phyloP scores from a whole-genome alignment of 169 alveolate species.

The Cyclospora cayetanensis region DNA sequence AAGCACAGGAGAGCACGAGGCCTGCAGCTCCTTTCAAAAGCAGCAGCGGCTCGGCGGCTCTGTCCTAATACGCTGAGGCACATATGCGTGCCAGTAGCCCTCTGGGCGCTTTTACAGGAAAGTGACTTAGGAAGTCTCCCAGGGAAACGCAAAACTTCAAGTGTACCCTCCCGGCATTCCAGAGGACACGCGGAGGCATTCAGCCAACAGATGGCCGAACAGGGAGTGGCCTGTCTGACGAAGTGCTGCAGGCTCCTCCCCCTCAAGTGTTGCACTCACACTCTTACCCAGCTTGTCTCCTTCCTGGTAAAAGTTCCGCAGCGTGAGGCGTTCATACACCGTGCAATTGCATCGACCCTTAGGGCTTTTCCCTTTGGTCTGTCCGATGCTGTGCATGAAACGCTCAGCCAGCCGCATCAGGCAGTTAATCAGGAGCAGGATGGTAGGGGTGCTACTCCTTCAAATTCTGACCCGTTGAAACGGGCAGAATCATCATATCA shows the following conservation, averaged over 20 bases:
- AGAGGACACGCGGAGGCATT: slow-evolving; percentile 59
- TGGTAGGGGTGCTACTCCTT: too few species aligned
- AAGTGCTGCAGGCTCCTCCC: slow-evolving; percentile 46
- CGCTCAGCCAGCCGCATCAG: background rate
- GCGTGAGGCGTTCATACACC: slow-evolving; percentile 64
- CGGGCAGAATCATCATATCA: background rate
- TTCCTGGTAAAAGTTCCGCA: slow-evolving; percentile 56
- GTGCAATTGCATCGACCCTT: slow-evolving; percentile 52
- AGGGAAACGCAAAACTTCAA: background rate
- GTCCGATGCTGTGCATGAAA: slow-evolving; percentile 12
- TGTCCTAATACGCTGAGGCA: slow-evolving; percentile 49
- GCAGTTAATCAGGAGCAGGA: background rate
- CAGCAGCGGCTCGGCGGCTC: slow-evolving; percentile 21
- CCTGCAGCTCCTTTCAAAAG: slow-evolving; percentile 61
- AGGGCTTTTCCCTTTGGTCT: slow-evolving; percentile 53
- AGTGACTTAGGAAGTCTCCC: background rate
- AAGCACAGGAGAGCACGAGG: slow-evolving; percentile 69
- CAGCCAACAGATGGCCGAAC: slow-evolving; percentile 66
- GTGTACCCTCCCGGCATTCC: background rate
- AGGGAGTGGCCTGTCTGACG: slow-evolving; percentile 61
- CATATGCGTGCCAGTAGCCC: slow-evolving; percentile 48
- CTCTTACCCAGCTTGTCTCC: slow-evolving; percentile 33
- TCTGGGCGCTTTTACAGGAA: slow-evolving; percentile 59
- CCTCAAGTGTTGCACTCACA: slow-evolving; percentile 5
- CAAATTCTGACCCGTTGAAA: background rate